Evolutionary conservation across 148 eudicot species (phyloP), one percentile per base, ranked within the genome.

Genomic region (Nyssa sinensis): DNA sequence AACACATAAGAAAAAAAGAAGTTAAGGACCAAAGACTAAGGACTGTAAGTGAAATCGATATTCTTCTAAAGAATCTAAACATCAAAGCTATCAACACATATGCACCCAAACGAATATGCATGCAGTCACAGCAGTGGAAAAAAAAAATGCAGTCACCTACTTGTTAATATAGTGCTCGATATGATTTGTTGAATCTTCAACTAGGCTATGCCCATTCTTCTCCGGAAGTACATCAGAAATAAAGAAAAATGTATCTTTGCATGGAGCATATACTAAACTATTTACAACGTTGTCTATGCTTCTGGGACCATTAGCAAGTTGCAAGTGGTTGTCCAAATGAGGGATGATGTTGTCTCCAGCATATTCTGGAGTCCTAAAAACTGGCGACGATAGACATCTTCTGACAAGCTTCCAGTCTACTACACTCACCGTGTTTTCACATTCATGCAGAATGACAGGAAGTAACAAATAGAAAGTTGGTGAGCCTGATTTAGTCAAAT

Each of bases 301-400:
- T 60, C 49, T 79, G 75, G 78, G 84, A 65, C 99, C 98, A 91
- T 88, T 87, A 75, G 91, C 94, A 70, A 96, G 98, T 81, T 84
- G 87, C 82, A 96, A 83, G 37, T 64, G 73, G 37, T 55, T 72
- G 51, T 67, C 71, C 27, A 32, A 27, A 31, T 67, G 37, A 69
- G 77, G 67, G 70, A 66, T 49, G 34, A 34, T 71, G 49, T 68
- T 49, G 24, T 51, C 79, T 67, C 24, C 71, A 69, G 65, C 57
- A 66, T 59, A 64, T 62, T 77, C 47, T 37, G 79, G 69, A 70
- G 76, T 58, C 47, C 75, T 76, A 77, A 96, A 96, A 74, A 89
- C 82, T 41, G 97, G 91, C 41, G 99, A 96, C 44, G 93, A 93
- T 78, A 96, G 83, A 74, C 98, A 93, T 86, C 83, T 93, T 67